Evolutionary conservation across 2,329 filamentous ascomycete species (phyloP).

Genomic region (Davidsoniella australis): DNA sequence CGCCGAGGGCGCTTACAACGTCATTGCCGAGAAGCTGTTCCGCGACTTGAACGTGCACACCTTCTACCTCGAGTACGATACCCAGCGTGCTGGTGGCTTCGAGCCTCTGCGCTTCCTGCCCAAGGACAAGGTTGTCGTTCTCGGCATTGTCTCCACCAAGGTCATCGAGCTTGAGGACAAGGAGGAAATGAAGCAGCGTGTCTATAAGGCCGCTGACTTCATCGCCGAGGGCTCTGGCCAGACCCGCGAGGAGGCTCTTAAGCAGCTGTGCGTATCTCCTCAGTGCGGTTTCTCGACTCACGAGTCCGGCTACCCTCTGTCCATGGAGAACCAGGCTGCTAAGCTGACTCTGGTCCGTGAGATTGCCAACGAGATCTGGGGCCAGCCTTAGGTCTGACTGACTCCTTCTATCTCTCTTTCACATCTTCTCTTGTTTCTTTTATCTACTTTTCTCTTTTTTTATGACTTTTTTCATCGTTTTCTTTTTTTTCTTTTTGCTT

Average conservation of each 20-base stretch:
- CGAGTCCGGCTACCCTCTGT: slow-evolving; percentile 45
- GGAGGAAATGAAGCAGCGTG: slow-evolving; percentile 34
- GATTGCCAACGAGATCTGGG: slow-evolving; percentile 50
- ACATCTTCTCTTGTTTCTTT: background rate
- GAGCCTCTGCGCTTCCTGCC: slow-evolving; percentile 44
- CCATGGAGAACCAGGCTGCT: slow-evolving; percentile 50
- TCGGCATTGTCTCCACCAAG: slow-evolving; percentile 45
- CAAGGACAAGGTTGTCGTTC: slow-evolving; percentile 40
- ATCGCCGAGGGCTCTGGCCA: slow-evolving; percentile 48
- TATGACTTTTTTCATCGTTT: background rate
- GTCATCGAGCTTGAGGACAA: slow-evolving; percentile 39
- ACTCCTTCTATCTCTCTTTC: background rate
- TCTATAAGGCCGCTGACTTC: slow-evolving; percentile 42
- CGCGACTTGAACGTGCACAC: slow-evolving; percentile 40
- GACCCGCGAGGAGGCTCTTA: slow-evolving; percentile 43
- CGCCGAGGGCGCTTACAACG: slow-evolving; percentile 46
- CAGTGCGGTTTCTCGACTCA: slow-evolving; percentile 56
- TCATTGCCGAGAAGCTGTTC: slow-evolving; percentile 44
- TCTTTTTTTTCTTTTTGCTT: slow-evolving; percentile 4
- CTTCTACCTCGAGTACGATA: slow-evolving; percentile 46
- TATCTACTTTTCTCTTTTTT: no score
- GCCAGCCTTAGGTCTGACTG: background rate
- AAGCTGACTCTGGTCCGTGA: slow-evolving; percentile 52
- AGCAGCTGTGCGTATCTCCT: slow-evolving; percentile 48
- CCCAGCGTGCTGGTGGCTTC: slow-evolving; percentile 40